Percentiles rank a stretch among this genome's conserved stretches.
These are phyloP conservation scores for Luffa acutangula DNA, from an alignment of 306 rosid genomes.

Conservation along the genomic window DNA sequence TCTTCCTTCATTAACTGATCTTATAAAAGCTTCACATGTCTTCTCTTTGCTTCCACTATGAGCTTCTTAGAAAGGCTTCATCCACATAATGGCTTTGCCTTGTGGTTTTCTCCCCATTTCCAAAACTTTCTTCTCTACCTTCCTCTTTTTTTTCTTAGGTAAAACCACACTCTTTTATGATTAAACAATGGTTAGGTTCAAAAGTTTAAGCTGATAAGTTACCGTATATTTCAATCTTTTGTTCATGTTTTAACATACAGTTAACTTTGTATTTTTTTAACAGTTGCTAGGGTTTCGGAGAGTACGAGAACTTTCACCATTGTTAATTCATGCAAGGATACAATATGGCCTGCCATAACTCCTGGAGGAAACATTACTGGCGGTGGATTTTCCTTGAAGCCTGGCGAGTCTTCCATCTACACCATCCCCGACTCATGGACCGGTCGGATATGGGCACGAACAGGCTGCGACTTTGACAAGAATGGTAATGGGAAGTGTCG, in stretches of 20 bases:
- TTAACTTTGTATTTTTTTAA: background rate
- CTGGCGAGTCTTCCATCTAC: background rate
- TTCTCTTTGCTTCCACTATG: background rate
- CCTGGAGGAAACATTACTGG: slow-evolving; percentile 32
- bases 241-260: background rate
- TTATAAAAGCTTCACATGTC: background rate
- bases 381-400: slow-evolving; percentile 24
- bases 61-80: background rate
- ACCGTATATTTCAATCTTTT: background rate
- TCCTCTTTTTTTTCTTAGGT: background rate
- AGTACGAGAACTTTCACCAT: slow-evolving; percentile 14
- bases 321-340: slow-evolving; percentile 48
- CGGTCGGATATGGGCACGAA: slow-evolving; percentile 56
- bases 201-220: background rate
- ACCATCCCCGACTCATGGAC: background rate
- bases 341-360: slow-evolving; percentile 53
- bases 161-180: background rate
- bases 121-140: background rate
- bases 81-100: slow-evolving; percentile 1
- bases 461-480: slow-evolving; percentile 49
- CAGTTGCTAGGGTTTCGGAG: background rate
- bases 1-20: background rate
- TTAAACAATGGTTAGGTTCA: background rate
- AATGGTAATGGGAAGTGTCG: slow-evolving; percentile 40
- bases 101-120: background rate